Conservation (phyloP, 208 protist species). For the Trypanosomatidae sp. region DNA sequence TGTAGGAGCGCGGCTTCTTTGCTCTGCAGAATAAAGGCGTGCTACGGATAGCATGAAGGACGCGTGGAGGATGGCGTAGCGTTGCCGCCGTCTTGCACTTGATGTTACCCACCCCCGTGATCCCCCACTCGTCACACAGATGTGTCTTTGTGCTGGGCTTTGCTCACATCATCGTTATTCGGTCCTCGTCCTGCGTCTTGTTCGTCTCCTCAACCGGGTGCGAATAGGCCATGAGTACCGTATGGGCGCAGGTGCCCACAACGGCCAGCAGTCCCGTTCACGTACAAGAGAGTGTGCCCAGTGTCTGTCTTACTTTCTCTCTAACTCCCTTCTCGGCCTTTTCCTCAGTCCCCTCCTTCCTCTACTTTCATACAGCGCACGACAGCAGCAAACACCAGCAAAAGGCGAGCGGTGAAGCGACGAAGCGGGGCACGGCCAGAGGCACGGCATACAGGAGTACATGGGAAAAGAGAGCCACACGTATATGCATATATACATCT, state of each 20-base stretch:
- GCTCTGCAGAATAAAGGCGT: background rate
- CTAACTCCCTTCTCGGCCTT: too few species aligned
- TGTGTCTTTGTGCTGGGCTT: background rate
- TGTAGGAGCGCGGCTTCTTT: background rate
- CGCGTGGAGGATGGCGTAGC: background rate
- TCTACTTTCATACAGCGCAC: background rate
- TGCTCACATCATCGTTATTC: background rate
- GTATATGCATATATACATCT: background rate
- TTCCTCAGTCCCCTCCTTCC: background rate
- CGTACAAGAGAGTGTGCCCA: background rate
- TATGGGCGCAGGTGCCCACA: background rate
- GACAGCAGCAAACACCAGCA: background rate
- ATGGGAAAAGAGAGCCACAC: background rate
- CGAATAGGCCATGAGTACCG: background rate
- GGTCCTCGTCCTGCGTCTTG: background rate
- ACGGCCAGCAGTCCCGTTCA: background rate
- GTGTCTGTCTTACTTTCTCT: background rate
- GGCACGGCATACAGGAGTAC: background rate
- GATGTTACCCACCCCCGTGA: background rate
- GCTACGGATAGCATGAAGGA: background rate
- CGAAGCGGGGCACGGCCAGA: background rate
- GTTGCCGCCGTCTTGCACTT: background rate
- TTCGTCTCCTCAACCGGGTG: background rate
- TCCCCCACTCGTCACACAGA: background rate
- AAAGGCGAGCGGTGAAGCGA: background rate